These are phyloP conservation scores for Sarocladium brachiariae DNA, from an alignment of 2,329 filamentous ascomycete species.

Conservation along the genomic window DNA sequence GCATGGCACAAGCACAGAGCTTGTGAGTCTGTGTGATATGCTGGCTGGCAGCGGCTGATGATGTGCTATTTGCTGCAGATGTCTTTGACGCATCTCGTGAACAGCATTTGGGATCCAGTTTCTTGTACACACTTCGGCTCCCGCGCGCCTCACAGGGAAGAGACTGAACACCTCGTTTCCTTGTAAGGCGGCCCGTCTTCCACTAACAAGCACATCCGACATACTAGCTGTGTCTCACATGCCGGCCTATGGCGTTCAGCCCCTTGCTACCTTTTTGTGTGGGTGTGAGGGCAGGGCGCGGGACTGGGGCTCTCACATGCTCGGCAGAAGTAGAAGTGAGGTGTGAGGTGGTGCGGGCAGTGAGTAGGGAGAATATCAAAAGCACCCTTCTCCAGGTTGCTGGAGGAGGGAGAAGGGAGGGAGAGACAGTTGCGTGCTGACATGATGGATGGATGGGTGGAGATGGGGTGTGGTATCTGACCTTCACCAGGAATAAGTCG, in stretches of 20 bases:
- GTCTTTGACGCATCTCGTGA: background rate
- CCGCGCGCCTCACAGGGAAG: background rate
- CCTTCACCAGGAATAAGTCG: no score
- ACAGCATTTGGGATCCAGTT: background rate
- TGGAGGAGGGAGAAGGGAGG: background rate
- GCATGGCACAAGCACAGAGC: no score
- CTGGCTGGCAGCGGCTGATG: background rate
- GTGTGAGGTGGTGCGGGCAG: no score
- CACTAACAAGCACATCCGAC: slow-evolving; percentile 2
- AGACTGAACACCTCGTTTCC: background rate
- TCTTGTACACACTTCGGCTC: no score
- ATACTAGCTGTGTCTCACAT: background rate
- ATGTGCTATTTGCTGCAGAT: slow-evolving; percentile 3
- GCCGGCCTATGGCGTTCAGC: background rate
- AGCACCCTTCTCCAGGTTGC: background rate
- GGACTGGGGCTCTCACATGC: background rate
- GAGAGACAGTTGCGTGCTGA: background rate
- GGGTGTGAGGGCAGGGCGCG: background rate
- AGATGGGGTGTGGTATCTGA: background rate
- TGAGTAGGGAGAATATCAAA: background rate
- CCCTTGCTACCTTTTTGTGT: background rate
- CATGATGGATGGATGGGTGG: slow-evolving; percentile 6
- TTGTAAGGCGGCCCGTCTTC: slow-evolving; percentile 1
- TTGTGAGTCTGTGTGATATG: no score
- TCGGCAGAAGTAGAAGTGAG: slow-evolving; percentile 7